Conservation (phyloP, 345 rosid genomes). For the Triadica sebifera region DNA sequence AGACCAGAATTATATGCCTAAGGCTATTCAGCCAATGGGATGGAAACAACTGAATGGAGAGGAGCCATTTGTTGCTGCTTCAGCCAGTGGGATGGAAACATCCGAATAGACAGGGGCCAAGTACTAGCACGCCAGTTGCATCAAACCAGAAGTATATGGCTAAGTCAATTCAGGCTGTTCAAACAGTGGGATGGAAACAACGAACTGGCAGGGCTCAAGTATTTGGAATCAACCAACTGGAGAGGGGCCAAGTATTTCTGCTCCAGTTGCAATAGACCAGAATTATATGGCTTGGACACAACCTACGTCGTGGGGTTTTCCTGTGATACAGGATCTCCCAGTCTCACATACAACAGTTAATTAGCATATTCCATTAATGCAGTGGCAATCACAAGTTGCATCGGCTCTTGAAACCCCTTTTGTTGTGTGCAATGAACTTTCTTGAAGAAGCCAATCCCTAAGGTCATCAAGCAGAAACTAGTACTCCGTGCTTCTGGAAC, state of each 20-base stretch:
- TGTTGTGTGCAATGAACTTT: not conserved
- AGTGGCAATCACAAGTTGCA: not conserved
- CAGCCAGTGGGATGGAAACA: not conserved
- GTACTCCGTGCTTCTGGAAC: not conserved
- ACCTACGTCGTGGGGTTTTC: conserved; percentile 3
- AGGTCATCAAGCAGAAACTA: not conserved
- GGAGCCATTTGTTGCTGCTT: not conserved
- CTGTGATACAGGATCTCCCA: not conserved
- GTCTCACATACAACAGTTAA: not conserved
- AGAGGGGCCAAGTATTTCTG: not conserved
- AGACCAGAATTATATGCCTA: not conserved
- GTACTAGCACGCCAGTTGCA: no score
- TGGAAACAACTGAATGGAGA: not conserved
- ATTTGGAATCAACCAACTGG: conserved; percentile 6
- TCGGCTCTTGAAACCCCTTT: not conserved
- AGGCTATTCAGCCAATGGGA: not conserved
- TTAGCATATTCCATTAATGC: not conserved
- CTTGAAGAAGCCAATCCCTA: not conserved
- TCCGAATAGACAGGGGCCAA: not conserved
- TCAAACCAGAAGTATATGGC: not conserved
- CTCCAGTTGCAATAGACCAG: not conserved
- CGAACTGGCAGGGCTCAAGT: conserved; percentile 1
- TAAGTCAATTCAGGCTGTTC: not conserved
- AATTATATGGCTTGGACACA: not conserved
- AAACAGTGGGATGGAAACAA: not conserved